These are phyloP conservation scores for Ambrosiella beaveri DNA, from an alignment of 2,329 filamentous ascomycete genomes.

Conservation along the genomic window DNA sequence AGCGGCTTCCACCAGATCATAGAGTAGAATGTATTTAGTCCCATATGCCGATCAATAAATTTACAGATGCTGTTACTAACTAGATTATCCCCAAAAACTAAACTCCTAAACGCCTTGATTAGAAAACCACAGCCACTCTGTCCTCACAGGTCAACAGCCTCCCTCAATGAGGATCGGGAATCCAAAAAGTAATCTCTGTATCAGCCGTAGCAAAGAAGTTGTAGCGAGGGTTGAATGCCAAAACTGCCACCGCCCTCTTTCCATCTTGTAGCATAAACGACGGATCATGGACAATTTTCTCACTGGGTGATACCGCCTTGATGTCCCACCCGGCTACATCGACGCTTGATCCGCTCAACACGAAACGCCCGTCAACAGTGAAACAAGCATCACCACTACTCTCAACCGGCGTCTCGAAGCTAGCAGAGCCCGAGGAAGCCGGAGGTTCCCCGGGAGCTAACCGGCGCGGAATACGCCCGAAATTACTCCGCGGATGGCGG, in stretches of 20 bases:
- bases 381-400: slow-evolving; percentile 71
- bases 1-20: neutral
- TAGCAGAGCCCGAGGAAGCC: slow-evolving; percentile 19
- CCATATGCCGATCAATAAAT: neutral
- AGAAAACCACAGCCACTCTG: neutral
- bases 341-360: slow-evolving; percentile 59
- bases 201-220: slow-evolving; percentile 88
- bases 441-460: slow-evolving; percentile 34
- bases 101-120: neutral
- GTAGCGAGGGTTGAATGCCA: slow-evolving; percentile 79
- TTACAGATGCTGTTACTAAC: neutral
- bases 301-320: slow-evolving; percentile 27
- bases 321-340: slow-evolving; percentile 82
- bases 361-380: slow-evolving; percentile 72
- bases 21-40: neutral
- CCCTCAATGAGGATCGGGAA: slow-evolving; percentile 39
- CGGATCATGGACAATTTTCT: slow-evolving; percentile 45
- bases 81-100: neutral
- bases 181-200: slow-evolving; percentile 64
- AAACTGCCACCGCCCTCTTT: slow-evolving; percentile 50
- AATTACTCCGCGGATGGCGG: slow-evolving; percentile 36
- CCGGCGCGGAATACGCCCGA: slow-evolving; percentile 32
- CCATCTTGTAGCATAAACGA: slow-evolving; percentile 43
- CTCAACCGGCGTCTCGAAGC: slow-evolving; percentile 25
- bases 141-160: neutral